Percentiles rank a stretch among this genome's conserved stretches.
Conservation (phyloP, 768 basidiomycete species). For the Mrakia blollopis region DNA sequence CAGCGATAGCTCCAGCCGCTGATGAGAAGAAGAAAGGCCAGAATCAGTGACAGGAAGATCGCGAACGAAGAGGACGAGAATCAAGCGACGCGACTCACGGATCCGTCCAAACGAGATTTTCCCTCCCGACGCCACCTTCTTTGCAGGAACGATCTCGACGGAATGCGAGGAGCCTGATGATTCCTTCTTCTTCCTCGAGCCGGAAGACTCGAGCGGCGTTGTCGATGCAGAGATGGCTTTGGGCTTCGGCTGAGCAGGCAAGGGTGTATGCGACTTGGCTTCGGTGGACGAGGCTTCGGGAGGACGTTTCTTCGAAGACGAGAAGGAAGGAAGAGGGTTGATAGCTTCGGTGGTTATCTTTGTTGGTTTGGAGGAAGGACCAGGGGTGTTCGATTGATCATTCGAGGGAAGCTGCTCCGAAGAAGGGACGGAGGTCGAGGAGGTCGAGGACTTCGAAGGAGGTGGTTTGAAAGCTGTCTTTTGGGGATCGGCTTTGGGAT, state of each 20-base stretch:
- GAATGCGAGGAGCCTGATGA: not conserved
- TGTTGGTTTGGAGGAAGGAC: not conserved
- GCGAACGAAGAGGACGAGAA: not conserved
- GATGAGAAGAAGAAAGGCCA: not conserved
- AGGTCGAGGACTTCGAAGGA: not conserved
- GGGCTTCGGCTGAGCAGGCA: not conserved
- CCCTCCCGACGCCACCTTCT: not conserved
- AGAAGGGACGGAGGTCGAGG: not conserved
- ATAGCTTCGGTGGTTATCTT: not conserved
- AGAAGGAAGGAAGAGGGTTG: not conserved
- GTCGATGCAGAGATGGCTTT: not conserved
- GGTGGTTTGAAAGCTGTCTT: not conserved
- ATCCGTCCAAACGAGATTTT: conserved; percentile 5
- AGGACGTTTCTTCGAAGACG: not conserved
- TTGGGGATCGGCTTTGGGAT: not conserved
- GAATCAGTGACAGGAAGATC: not conserved
- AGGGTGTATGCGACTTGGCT: not conserved
- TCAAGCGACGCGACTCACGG: not conserved
- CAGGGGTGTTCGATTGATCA: not conserved
- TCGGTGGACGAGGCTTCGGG: not conserved
- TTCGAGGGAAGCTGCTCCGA: not conserved
- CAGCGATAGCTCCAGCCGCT: not conserved
- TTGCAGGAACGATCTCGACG: not conserved
- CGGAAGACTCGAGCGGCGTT: not conserved
- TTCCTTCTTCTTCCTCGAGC: not conserved